A percentile compares a stretch with the other conserved stretches of the same genome.
phyloP scores from a whole-genome alignment of 345 rosid species.

The Citrus trifoliata region DNA sequence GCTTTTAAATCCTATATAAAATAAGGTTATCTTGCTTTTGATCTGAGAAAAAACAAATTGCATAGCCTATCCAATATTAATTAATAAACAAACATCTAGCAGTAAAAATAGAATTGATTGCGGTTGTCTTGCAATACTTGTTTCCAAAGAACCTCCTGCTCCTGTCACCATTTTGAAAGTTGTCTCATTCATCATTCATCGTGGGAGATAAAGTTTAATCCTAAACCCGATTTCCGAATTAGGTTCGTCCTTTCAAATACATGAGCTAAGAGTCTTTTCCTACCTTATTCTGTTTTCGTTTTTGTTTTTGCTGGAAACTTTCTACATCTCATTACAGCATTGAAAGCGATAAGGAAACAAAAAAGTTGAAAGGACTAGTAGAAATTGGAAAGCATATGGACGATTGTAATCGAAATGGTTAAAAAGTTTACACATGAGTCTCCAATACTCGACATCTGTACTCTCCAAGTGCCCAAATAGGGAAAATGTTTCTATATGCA shows the following conservation, averaged over 20 bases:
- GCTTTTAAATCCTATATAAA: neutral
- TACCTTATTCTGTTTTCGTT: neutral
- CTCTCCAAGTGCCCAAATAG: constrained; percentile 71
- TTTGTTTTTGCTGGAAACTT: neutral
- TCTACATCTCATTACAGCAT: neutral
- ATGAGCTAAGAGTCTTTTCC: neutral
- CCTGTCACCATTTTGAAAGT: neutral
- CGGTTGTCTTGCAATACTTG: no score
- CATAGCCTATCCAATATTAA: neutral
- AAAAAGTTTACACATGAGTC: neutral
- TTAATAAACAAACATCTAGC: neutral
- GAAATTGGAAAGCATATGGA: neutral
- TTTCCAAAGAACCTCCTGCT: no score
- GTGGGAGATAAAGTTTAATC: neutral
- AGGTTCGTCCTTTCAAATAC: neutral
- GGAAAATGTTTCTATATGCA: constrained; percentile 60
- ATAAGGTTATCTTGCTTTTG: neutral
- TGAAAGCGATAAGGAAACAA: neutral
- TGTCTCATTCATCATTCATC: neutral
- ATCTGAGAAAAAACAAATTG: neutral
- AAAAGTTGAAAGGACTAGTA: neutral
- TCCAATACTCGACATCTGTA: constrained; percentile 45
- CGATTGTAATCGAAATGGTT: neutral
- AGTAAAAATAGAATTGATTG: no score
- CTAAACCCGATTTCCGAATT: neutral